phyloP scores from a whole-genome alignment of 345 rosid species.

The Ceriops tagal region DNA sequence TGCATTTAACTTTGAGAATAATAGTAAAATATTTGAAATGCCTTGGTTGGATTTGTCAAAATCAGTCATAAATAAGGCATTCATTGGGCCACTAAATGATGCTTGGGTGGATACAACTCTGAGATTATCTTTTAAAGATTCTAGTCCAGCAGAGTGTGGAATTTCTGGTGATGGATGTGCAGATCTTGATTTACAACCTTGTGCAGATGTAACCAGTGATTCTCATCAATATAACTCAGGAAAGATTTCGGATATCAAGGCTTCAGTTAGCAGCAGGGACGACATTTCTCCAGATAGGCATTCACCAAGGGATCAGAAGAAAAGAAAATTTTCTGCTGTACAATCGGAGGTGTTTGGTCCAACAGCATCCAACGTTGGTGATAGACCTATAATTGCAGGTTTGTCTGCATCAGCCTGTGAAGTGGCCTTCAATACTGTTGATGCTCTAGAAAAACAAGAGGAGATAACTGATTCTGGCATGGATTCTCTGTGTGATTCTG shows the following conservation, averaged over 20 bases:
- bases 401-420: slow-evolving; percentile 22
- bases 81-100: slow-evolving; percentile 31
- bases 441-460: slow-evolving; percentile 21
- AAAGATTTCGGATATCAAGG: slow-evolving; percentile 25
- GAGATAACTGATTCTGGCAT: slow-evolving; percentile 20
- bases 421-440: slow-evolving; percentile 18
- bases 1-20: slow-evolving; percentile 18
- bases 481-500: slow-evolving; percentile 21
- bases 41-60: slow-evolving; percentile 36
- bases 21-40: slow-evolving; percentile 13
- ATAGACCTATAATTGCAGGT: slow-evolving; percentile 25
- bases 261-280: slow-evolving; percentile 23
- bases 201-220: slow-evolving; percentile 17
- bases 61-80: slow-evolving; percentile 23
- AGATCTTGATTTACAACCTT: slow-evolving; percentile 22
- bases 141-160: slow-evolving; percentile 25
- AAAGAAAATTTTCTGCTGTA: slow-evolving; percentile 29
- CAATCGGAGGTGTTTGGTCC: slow-evolving; percentile 30
- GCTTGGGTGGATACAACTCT: slow-evolving; percentile 35
- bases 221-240: slow-evolving; percentile 22
- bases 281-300: slow-evolving; percentile 20
- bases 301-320: slow-evolving; percentile 31
- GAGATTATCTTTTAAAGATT: slow-evolving; percentile 34
- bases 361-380: slow-evolving; percentile 22
- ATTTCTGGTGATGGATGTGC: slow-evolving; percentile 11